Base-by-base conservation (phyloP, 352 stramenopile species). In the Phytopythium mirpurense region DNA sequence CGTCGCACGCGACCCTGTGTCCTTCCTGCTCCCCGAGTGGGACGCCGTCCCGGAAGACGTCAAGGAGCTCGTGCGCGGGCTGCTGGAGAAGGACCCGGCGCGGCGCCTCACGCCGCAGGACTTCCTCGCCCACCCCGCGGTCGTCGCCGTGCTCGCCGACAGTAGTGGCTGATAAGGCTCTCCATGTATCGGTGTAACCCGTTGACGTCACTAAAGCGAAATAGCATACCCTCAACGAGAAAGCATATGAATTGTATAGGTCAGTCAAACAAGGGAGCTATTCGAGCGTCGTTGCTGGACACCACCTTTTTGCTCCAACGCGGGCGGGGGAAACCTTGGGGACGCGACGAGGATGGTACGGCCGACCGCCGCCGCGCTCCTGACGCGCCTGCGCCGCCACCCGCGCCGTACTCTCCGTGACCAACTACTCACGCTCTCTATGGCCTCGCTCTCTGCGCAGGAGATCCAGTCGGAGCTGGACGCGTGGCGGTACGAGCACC, bases 71-170 rank as follows among this genome's bases (percentile, higher is more conserved):
- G 77, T 92, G 26, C 67, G 68, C 18, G 78, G 79, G 0, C 56
- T 95, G 29, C 44, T 95, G 51, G 70, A 91, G 9, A 93, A 93
- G 45, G 73, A 95, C 24, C 84, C 84, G 14, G 21, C 15, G 23
- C 49, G 54, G 0, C 67, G 84, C 18, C 63, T 92, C 4, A 65
- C 62, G 3, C 74, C 86, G 2, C 55, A 78, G 2, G 75, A 88
- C 46, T 62, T 94, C 27, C 63, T 82, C 2, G 40, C 50, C 2
- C 74, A 85, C 45, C 65, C 62, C 29, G 64, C 62, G 23, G 56
- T 74, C 42, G 15, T 67, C 14, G 54, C 60, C 21, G 63, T 53
- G 32, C 61, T 56, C 43, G 42, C 46, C 3, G 24, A 7, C 16
- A 12, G 5, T 5, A n/a, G 19, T 1, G 15, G 15, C 19, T 16